Evolutionary conservation across 2,329 filamentous ascomycete species (phyloP).

Genomic region (Ophiostoma perfectum): DNA sequence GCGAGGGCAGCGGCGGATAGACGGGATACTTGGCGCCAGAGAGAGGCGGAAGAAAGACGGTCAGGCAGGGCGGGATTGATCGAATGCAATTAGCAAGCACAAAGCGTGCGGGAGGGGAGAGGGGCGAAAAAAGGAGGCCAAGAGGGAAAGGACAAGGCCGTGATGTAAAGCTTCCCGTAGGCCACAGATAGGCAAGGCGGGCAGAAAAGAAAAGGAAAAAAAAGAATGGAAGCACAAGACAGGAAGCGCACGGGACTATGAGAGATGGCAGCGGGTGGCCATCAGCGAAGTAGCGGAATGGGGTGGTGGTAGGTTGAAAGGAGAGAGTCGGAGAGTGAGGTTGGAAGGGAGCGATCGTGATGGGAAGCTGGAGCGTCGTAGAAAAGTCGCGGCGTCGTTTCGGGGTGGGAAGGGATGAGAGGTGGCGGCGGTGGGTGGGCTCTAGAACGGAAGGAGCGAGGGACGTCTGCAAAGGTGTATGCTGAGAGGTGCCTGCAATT

Average conservation of each 20-base stretch:
- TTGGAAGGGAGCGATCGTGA: conserved; percentile 15
- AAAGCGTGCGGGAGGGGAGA: not conserved
- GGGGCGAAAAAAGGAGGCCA: conserved; percentile 5
- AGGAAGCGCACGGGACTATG: conserved; percentile 13
- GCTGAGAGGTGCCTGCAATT: not conserved
- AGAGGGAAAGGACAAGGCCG: not conserved
- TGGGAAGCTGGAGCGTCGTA: conserved; percentile 18
- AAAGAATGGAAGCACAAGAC: not conserved
- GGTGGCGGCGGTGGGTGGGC: conserved; percentile 9
- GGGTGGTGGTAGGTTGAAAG: conserved; percentile 5
- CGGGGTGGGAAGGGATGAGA: conserved; percentile 19
- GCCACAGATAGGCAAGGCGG: not conserved
- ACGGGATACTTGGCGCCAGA: conserved; percentile 6
- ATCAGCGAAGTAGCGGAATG: conserved; percentile 12
- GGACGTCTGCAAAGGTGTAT: not conserved
- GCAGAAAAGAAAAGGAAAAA: conserved; percentile 11
- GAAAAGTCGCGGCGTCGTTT: conserved; percentile 22
- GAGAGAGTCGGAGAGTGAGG: not conserved
- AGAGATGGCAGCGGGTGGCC: conserved; percentile 14
- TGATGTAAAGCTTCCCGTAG: not conserved
- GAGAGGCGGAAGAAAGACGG: conserved; percentile 6
- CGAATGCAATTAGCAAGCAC: too few relatives aligned
- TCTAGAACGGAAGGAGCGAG: conserved; percentile 14
- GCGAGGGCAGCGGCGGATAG: not conserved
- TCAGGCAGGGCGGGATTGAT: not conserved